These are phyloP conservation scores for Pythium graminicola DNA, from an alignment of 352 stramenopile genomes.

Conservation along the genomic window DNA sequence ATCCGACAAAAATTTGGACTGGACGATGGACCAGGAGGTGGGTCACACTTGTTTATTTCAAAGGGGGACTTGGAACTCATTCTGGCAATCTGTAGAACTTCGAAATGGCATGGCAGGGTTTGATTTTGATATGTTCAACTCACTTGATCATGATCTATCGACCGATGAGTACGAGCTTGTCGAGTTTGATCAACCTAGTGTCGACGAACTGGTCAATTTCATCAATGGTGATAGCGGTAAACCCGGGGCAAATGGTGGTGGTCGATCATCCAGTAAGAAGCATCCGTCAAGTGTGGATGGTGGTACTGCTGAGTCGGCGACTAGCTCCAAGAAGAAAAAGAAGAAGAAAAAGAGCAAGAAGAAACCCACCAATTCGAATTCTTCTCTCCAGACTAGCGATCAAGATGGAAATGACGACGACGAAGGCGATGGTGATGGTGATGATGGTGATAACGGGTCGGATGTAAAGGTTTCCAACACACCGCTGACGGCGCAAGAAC, in stretches of 20 bases:
- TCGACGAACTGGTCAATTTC: conserved; percentile 75
- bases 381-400: conserved; percentile 6
- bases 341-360: conserved; percentile 79
- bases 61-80: too few relatives aligned
- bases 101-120: conserved; percentile 56
- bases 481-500: conserved; percentile 3
- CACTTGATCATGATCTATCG: conserved; percentile 65
- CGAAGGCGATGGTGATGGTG: conserved; percentile 11
- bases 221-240: conserved; percentile 55
- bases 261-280: conserved; percentile 20
- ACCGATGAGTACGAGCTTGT: conserved; percentile 75
- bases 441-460: not conserved
- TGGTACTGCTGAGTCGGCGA: not conserved
- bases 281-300: conserved; percentile 17
- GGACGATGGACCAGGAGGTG: conserved; percentile 47
- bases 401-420: conserved; percentile 18
- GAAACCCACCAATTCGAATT: conserved; percentile 21
- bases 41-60: conserved; percentile 10
- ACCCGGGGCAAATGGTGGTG: conserved; percentile 16
- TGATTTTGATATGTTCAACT: conserved; percentile 76
- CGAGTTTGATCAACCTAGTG: conserved; percentile 75
- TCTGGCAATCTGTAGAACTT: conserved; percentile 27
- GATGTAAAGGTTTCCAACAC: not conserved
- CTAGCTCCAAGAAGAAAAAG: conserved; percentile 48
- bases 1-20: conserved; percentile 72